phyloP scores from a whole-genome alignment of 495 filamentous ascomycete genomes.

The Podospora pseudoanserina region DNA sequence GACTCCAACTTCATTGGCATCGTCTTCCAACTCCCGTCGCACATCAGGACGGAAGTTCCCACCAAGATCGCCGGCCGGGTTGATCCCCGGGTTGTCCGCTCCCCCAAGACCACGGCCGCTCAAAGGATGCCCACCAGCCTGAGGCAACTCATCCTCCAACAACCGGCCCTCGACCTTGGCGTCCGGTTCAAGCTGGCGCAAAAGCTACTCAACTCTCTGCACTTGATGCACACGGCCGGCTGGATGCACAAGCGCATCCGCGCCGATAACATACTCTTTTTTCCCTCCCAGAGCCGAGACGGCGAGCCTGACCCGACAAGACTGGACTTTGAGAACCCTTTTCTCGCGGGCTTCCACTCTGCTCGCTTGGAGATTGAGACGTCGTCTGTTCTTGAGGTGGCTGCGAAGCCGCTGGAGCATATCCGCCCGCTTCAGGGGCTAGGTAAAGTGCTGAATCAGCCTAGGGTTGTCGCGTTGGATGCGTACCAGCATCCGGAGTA shows the following conservation, averaged over 20 bases:
- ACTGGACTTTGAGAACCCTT: conserved; percentile 12
- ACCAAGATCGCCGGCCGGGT: conserved; percentile 3
- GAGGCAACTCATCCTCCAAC: conserved; percentile 10
- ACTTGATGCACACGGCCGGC: conserved; percentile 12
- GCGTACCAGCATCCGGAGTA: conserved; percentile 15
- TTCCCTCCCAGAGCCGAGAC: conserved; percentile 2
- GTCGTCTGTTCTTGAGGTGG: neutral
- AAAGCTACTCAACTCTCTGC: conserved; percentile 11
- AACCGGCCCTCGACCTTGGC: conserved; percentile 7
- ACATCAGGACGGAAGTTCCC: conserved; percentile 13
- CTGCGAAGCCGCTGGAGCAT: conserved; percentile 8
- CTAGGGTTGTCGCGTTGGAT: conserved; percentile 9
- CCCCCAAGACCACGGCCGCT: conserved; percentile 15
- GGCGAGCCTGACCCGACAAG: conserved; percentile 13
- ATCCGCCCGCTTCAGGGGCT: conserved; percentile 8
- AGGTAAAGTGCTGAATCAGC: conserved; percentile 2
- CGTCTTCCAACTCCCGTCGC: conserved; percentile 15
- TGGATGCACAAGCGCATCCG: conserved; percentile 15
- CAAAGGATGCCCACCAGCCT: conserved; percentile 16
- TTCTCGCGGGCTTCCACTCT: conserved; percentile 16
- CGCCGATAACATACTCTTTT: conserved; percentile 15
- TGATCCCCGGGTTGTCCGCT: conserved; percentile 5
- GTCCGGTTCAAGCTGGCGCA: conserved; percentile 16
- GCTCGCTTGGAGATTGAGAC: neutral
- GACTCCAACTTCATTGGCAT: conserved; percentile 12